Base-by-base conservation (phyloP, 2,329 filamentous ascomycete genomes). In the Verruconis gallopava region DNA sequence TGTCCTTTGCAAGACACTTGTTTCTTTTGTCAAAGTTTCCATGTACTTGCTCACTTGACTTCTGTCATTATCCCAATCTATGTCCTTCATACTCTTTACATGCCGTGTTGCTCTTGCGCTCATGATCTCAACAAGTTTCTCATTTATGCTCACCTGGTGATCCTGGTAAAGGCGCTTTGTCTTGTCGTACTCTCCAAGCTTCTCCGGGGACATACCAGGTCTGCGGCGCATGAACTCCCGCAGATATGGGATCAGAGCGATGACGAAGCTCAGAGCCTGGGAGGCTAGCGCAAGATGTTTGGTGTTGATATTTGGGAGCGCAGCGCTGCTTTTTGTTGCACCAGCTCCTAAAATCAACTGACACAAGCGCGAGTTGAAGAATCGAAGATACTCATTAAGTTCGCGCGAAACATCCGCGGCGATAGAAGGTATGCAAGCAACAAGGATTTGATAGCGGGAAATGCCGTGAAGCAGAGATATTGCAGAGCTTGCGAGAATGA, bases 291-390 rank as follows among this genome's bases (percentile, higher is more conserved):
- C 88, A 2, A 98, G 73, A 61, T 98, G 89, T 53, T 91, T 91
- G 0, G 91, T 94, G 0, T 85, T 94, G 57, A 98, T 98, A 54
- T 95, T 95, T 58, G 86, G 94, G 15, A 98, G 68, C 0, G 89
- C 89, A 1, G 88, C 91, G 18, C 18, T 44, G 12, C 82, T 86
- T 25, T 77, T 72, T 4, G 85, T 95, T 3, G 91, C 91, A 3
- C 91, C 91, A 1, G 91, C 91, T 1, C 91, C 91, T 4, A 98
- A 77, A 49, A 98, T 95, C 44, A 98, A 73, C 57, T 98, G 91
- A n/a, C 83, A 93, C 44, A 88, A 88, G 15, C 91, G 81, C 2
- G 86, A 95, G 60, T 98, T 95, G 70, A 96, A 98, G 3, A 93
- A 71, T 49, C 91, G 84, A 12, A 96, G 71, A 55, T 93, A 93